Conservation (phyloP, 225 moss, liverwort and hornwort genomes). For the Ulota crispa region DNA sequence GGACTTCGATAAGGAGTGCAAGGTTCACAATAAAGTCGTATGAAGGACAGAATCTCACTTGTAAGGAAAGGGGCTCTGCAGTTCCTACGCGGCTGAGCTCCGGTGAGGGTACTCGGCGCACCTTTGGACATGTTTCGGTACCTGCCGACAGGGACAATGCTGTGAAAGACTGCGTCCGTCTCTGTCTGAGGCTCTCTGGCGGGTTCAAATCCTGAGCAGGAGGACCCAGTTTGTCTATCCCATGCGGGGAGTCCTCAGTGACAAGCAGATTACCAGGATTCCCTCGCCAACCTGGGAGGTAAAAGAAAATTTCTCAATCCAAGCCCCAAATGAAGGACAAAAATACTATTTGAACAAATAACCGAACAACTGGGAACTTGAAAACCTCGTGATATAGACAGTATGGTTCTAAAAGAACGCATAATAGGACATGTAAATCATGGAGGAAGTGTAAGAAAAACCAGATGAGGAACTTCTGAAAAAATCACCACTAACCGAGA, state of each 20-base stretch:
- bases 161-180: slow-evolving; percentile 44
- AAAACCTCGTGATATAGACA: not conserved
- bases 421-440: not conserved
- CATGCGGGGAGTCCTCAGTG: slow-evolving; percentile 61
- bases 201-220: slow-evolving; percentile 24
- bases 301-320: not conserved
- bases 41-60: slow-evolving; percentile 29
- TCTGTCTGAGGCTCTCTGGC: slow-evolving; percentile 13
- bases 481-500: slow-evolving; percentile 30
- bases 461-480: not conserved
- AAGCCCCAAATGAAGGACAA: not conserved
- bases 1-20: not conserved
- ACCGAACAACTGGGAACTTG: not conserved
- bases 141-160: slow-evolving; percentile 21
- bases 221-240: slow-evolving; percentile 51
- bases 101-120: slow-evolving; percentile 45
- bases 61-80: slow-evolving; percentile 31
- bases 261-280: slow-evolving; percentile 82
- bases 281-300: slow-evolving; percentile 72
- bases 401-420: not conserved
- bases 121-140: slow-evolving; percentile 16
- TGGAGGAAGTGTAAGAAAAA: not conserved
- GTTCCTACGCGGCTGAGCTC: slow-evolving; percentile 32
- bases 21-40: not conserved
- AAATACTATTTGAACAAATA: not conserved